Conservation (phyloP, 1,284 basidiomycete genomes). For the Puccinia triticina region DNA sequence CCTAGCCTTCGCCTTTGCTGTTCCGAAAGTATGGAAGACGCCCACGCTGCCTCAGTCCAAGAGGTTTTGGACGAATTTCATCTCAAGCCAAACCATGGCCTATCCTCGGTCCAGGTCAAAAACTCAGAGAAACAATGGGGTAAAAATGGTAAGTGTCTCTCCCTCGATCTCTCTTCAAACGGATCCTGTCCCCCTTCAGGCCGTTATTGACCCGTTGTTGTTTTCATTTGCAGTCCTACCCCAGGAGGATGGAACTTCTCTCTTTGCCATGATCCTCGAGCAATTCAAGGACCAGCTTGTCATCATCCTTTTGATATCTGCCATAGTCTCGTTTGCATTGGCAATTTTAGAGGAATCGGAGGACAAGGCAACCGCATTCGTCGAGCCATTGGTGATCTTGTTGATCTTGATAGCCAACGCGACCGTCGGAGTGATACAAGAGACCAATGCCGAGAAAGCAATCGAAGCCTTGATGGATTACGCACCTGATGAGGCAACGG, state of each 20-base stretch:
- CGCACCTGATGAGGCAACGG: slow-evolving; percentile 90
- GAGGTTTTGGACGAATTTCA: slow-evolving; percentile 54
- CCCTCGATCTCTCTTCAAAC: neutral
- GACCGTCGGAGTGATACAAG: slow-evolving; percentile 89
- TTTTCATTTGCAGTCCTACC: slow-evolving; percentile 71
- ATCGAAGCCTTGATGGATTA: slow-evolving; percentile 96
- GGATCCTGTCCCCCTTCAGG: neutral
- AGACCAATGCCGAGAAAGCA: slow-evolving; percentile 89
- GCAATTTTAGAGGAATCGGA: slow-evolving; percentile 78
- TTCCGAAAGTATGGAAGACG: slow-evolving; percentile 52
- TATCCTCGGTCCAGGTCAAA: slow-evolving; percentile 51
- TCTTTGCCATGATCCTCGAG: slow-evolving; percentile 91
- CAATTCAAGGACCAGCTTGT: slow-evolving; percentile 96
- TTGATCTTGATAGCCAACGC: slow-evolving; percentile 92
- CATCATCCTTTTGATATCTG: slow-evolving; percentile 86
- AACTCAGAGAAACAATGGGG: slow-evolving; percentile 66
- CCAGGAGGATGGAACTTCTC: slow-evolving; percentile 68
- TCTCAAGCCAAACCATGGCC: slow-evolving; percentile 52
- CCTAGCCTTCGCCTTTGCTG: too few relatives aligned
- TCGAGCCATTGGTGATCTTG: slow-evolving; percentile 88
- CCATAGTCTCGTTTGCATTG: slow-evolving; percentile 83
- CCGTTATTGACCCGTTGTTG: neutral
- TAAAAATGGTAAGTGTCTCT: slow-evolving; percentile 71
- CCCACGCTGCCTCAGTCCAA: slow-evolving; percentile 53
- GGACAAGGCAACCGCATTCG: slow-evolving; percentile 74